Evolutionary conservation across 1,284 basidiomycete genomes (phyloP).

Genomic region (Cronartium quercuum): DNA sequence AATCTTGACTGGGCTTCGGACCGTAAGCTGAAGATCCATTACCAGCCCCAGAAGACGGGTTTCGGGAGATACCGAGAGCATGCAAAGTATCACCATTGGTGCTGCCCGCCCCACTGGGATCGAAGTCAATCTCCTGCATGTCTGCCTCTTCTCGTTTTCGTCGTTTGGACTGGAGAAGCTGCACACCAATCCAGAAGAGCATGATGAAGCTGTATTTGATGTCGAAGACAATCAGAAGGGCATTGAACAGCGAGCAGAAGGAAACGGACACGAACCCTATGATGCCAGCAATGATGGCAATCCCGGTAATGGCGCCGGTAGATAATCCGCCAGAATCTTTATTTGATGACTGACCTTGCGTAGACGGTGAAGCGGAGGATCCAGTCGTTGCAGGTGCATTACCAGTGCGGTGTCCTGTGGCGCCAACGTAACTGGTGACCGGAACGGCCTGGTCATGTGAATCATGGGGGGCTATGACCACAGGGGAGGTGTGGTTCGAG

Average conservation of each 20-base stretch:
- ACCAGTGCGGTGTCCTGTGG: background rate
- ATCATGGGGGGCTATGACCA: background rate
- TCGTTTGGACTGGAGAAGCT: conserved; percentile 15
- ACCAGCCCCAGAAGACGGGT: background rate
- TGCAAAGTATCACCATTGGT: conserved; percentile 1
- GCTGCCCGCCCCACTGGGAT: conserved; percentile 15
- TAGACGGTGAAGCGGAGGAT: background rate
- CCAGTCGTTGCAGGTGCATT: background rate
- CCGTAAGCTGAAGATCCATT: background rate
- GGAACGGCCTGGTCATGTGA: background rate
- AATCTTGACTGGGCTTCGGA: background rate
- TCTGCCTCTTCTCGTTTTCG: conserved; percentile 9
- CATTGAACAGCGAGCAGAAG: background rate
- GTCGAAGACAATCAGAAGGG: background rate
- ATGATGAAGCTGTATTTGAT: conserved; percentile 1
- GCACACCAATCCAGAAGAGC: conserved; percentile 31
- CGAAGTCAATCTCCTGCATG: conserved; percentile 28
- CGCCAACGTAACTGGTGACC: background rate
- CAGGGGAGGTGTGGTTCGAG: background rate
- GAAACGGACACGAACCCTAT: background rate
- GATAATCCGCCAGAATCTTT: conserved; percentile 2
- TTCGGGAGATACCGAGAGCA: background rate
- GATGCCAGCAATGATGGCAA: conserved; percentile 21
- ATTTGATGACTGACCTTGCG: background rate
- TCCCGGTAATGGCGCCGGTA: conserved; percentile 9